Evolutionary conservation across 2,329 filamentous ascomycete species (phyloP).

Genomic region (Colletotrichum tropicale): DNA sequence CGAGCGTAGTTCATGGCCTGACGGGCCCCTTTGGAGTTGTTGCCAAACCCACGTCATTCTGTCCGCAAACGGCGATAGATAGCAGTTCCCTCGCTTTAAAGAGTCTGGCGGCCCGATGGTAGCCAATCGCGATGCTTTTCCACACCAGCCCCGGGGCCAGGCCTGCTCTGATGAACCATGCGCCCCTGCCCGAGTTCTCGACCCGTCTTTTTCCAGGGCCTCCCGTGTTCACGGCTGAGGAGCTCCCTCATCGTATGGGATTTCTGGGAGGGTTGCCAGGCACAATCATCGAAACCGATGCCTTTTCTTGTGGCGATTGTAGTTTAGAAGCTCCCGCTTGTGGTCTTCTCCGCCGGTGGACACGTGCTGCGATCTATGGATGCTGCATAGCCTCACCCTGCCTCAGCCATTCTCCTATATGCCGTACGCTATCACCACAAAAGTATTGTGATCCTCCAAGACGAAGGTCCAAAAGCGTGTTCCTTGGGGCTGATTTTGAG

Average conservation of each 20-base stretch:
- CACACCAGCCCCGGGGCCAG: not conserved
- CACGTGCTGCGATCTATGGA: not conserved
- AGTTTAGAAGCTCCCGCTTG: not conserved
- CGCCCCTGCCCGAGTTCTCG: not conserved
- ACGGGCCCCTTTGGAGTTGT: not conserved
- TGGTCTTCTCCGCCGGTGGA: not conserved
- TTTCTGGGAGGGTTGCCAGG: not conserved
- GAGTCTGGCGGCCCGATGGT: not conserved
- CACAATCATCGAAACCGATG: not conserved
- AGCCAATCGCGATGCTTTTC: not conserved
- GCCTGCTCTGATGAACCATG: not conserved
- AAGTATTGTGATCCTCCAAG: not conserved
- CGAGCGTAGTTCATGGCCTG: not conserved
- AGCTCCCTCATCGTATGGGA: not conserved
- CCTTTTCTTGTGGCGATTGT: not conserved
- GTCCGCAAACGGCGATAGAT: slow-evolving; percentile 2
- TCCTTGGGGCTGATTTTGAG: not conserved
- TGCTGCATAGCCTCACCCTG: not conserved
- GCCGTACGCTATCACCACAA: not conserved
- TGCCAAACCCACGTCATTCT: not conserved
- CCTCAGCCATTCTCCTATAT: not conserved
- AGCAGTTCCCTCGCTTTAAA: not conserved
- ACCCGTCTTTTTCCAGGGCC: not conserved
- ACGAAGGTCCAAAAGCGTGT: not conserved
- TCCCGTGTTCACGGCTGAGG: not conserved